phyloP scores from a whole-genome alignment of 2,329 filamentous ascomycete species.

The Hypoxylon sp. region DNA sequence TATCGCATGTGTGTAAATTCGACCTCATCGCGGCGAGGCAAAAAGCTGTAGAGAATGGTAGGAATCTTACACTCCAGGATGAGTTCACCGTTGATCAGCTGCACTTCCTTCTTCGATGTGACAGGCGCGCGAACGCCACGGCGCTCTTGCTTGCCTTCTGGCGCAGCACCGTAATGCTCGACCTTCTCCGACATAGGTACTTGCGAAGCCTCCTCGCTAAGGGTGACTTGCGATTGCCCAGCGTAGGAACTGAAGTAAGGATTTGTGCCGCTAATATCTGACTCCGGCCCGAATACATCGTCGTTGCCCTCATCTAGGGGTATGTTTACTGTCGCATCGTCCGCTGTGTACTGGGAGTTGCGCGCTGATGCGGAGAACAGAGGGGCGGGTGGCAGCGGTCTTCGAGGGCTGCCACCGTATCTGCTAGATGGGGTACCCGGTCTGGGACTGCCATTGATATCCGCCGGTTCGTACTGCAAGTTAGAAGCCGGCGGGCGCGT shows the following conservation, averaged over 20 bases:
- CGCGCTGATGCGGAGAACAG: conserved; percentile 74
- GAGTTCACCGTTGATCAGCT: conserved; percentile 96
- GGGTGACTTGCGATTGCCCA: conserved; percentile 64
- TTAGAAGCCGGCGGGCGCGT: conserved; percentile 76
- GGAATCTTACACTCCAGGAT: conserved; percentile 99
- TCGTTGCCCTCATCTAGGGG: conserved; percentile 72
- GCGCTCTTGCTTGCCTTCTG: conserved; percentile 85
- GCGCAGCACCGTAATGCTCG: conserved; percentile 88
- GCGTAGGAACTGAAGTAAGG: conserved; percentile 70
- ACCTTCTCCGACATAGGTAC: conserved; percentile 65
- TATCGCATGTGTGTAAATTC: conserved; percentile 99
- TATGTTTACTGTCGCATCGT: conserved; percentile 79
- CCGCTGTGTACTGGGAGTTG: conserved; percentile 66
- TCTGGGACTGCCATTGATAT: conserved; percentile 88
- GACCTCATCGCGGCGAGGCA: conserved; percentile 90
- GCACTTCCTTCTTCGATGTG: conserved; percentile 92
- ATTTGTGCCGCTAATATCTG: conserved; percentile 66
- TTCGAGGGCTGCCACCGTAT: conserved; percentile 87
- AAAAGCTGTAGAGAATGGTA: conserved; percentile 96
- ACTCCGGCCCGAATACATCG: conserved; percentile 78
- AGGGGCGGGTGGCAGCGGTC: conserved; percentile 89
- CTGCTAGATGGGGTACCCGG: conserved; percentile 90
- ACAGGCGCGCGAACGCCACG: conserved; percentile 88
- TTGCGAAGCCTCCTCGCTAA: conserved; percentile 61
- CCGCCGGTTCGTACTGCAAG: conserved; percentile 83